Evolutionary conservation across 1,284 basidiomycete genomes (phyloP), one percentile per base, ranked within the genome.

Genomic region (Sporisorium graminicola): DNA sequence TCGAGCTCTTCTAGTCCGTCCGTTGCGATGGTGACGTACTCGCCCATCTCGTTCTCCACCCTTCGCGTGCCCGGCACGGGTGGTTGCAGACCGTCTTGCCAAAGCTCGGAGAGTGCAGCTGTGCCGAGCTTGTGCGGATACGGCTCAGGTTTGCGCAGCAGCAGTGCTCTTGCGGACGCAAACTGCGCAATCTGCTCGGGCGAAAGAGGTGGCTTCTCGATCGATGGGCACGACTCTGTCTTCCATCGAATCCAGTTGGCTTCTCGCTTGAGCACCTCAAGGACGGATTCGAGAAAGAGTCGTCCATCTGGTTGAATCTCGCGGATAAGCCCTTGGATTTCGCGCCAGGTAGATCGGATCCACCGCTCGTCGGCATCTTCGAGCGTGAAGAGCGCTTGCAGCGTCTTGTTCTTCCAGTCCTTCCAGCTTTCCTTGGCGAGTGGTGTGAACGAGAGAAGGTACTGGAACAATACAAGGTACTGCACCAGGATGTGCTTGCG

Each of bases 401-500:
- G 62, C 7, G 74, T 61, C 58, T 83, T 76, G 77, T 83, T 84
- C 54, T 79, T 83, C 76, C 80, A 82, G 6, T 66, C 88, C 5
- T 88, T 86, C 90, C 91, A 92, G 37, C 87, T 85, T 1, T 88
- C 87, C 78, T 93, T 93, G 8, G 90, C 89, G 0, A 89, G 74
- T 67, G 91, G 91, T 0, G 93, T 93, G 85, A 93, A 94, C 3
- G 88, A 90, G 22, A 92, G 88, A 27, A 96, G 88, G 84, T 94
- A 93, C 63, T 92, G 90, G 51, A 94, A 89, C 7, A 94, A 88
- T 57, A 95, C 92, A 40, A 95, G 88, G 14, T 94, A 88, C 83
- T 96, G 94, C 79, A 95, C 91, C 27, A 96, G 88, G 82, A 95
- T 90, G 86, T 96, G 94, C n/a, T 93, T 91, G 24, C 94, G 91